Evolutionary conservation across 2,329 filamentous ascomycete species (phyloP).

Genomic region (Chaetomium sp.): DNA sequence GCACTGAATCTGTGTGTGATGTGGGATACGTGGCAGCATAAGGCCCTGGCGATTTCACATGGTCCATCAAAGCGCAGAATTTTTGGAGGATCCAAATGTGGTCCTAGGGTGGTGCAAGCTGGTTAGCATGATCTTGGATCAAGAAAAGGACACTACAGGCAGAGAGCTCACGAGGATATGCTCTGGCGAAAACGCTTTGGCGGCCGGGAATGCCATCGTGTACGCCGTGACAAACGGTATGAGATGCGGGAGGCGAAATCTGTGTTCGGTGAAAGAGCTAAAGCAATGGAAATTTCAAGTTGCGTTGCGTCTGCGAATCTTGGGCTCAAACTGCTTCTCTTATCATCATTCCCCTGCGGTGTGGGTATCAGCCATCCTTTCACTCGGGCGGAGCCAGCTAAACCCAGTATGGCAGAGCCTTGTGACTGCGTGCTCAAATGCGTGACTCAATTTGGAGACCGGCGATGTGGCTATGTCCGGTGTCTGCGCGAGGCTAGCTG

Average conservation of each 20-base stretch:
- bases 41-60: slow-evolving; percentile 4
- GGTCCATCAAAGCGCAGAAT: background rate
- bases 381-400: background rate
- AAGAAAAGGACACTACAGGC: background rate
- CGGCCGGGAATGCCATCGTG: background rate
- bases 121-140: background rate
- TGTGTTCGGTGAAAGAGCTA: background rate
- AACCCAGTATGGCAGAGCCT: background rate
- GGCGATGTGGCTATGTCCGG: slow-evolving; percentile 1
- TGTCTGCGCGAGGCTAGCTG: background rate
- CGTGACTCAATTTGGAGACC: background rate
- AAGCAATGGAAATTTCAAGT: background rate
- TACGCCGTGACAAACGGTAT: background rate
- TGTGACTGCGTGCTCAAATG: background rate
- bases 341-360: background rate
- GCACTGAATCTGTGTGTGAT: background rate
- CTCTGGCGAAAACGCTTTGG: background rate
- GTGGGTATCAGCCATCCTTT: background rate
- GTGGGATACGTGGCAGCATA: background rate
- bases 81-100: slow-evolving; percentile 11
- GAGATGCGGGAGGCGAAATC: background rate
- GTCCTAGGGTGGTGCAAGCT: background rate
- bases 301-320: background rate
- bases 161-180: background rate
- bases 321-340: background rate